Percentiles rank a stretch among this genome's conserved stretches.
phyloP scores from a whole-genome alignment of 2,329 filamentous ascomycete species.

The Pseudonectria foliicola region DNA sequence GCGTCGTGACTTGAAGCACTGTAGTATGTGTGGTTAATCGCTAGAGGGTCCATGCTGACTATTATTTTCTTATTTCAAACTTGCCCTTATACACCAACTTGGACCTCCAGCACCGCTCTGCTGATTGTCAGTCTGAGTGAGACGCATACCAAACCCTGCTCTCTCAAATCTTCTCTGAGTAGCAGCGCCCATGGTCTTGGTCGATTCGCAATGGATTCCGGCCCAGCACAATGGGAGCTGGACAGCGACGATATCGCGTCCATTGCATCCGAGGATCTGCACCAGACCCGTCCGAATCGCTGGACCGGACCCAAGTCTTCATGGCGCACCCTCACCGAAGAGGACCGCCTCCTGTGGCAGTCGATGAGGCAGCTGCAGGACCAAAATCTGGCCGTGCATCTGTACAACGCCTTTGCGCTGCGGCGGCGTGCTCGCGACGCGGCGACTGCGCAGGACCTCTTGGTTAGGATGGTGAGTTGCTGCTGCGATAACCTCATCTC shows the following conservation, averaged over 20 bases:
- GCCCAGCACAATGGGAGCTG: slow-evolving; percentile 31
- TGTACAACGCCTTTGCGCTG: slow-evolving; percentile 71
- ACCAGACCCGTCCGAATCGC: slow-evolving; percentile 56
- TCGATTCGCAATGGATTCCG: slow-evolving; percentile 13
- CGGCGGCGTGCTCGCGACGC: slow-evolving; percentile 35
- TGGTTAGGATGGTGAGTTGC: slow-evolving; percentile 23
- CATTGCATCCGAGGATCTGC: slow-evolving; percentile 39
- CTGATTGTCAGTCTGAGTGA: no score
- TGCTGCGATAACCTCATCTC: background rate
- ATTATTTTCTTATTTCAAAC: background rate
- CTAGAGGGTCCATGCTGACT: no score
- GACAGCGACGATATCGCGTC: slow-evolving; percentile 41
- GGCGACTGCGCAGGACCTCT: slow-evolving; percentile 21
- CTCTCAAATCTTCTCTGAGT: no score
- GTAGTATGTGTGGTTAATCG: background rate
- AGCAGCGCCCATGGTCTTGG: no score
- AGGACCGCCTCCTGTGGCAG: slow-evolving; percentile 55
- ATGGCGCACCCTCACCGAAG: slow-evolving; percentile 57
- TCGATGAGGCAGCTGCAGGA: slow-evolving; percentile 58
- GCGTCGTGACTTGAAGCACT: no score
- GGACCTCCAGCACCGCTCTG: slow-evolving; percentile 9
- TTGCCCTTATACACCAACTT: slow-evolving; percentile 7
- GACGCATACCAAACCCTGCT: no score
- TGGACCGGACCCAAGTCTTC: slow-evolving; percentile 61
- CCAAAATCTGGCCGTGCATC: slow-evolving; percentile 63